Percentiles rank a stretch among this genome's conserved stretches.
These are phyloP conservation scores for Sextonia rubra DNA, from an alignment of 164 flowering plant species.

Conservation along the genomic window DNA sequence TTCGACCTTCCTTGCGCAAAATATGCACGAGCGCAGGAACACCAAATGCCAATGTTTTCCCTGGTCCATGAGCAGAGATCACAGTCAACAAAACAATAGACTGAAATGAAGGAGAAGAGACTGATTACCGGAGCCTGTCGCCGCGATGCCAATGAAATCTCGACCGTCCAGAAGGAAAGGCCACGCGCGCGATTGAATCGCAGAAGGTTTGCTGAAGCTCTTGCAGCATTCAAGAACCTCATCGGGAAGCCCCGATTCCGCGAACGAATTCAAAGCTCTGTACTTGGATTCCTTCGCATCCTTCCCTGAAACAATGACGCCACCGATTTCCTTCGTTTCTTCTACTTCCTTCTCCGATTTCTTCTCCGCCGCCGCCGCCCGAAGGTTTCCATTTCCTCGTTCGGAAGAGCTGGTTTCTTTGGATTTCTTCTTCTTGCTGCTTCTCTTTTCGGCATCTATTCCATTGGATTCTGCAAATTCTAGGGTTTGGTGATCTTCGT, in stretches of 20 bases:
- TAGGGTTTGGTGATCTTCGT: conserved; percentile 2
- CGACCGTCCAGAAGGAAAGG: conserved; percentile 83
- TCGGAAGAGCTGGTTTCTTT: conserved; percentile 9
- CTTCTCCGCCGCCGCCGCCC: neutral
- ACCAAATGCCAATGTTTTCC: conserved; percentile 95
- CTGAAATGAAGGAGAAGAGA: neutral
- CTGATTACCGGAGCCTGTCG: conserved; percentile 71
- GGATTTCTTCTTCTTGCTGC: conserved; percentile 12
- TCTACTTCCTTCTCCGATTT: conserved; percentile 4
- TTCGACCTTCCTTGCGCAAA: conserved; percentile 42
- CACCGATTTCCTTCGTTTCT: conserved; percentile 6
- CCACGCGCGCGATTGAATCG: conserved; percentile 85
- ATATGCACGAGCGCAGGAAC: conserved; percentile 90
- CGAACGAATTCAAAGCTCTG: conserved; percentile 44
- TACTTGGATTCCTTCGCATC: conserved; percentile 39
- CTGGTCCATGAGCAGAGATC: conserved; percentile 27
- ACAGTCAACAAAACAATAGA: neutral
- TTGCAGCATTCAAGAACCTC: conserved; percentile 69
- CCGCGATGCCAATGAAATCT: conserved; percentile 86
- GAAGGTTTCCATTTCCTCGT: conserved; percentile 7
- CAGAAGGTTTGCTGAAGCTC: conserved; percentile 63
- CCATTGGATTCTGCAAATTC: neutral
- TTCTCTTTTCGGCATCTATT: conserved; percentile 19
- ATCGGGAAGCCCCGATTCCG: conserved; percentile 44
- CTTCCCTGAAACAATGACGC: conserved; percentile 51